Percentiles rank a stretch among this genome's conserved stretches.
These are phyloP conservation scores for Excoecaria cochinchinensis DNA, from an alignment of 345 rosid genomes.

Conservation along the genomic window DNA sequence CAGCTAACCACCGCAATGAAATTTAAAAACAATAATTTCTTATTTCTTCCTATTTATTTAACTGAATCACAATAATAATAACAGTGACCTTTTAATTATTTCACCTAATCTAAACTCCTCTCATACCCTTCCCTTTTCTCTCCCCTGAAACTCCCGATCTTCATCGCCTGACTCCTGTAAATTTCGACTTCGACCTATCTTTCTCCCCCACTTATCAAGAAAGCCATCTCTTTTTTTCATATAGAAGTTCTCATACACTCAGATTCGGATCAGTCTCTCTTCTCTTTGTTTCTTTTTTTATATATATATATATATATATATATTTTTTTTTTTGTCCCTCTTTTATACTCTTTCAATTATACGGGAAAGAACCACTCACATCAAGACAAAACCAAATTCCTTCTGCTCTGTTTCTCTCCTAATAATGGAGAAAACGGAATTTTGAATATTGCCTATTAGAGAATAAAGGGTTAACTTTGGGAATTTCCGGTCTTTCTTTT, in stretches of 20 bases:
- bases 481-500: background rate
- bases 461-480: conserved; percentile 11
- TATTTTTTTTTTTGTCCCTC: conserved; percentile 1
- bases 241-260: background rate
- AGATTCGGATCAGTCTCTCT: conserved; percentile 13
- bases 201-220: conserved; percentile 22
- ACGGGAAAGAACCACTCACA: background rate
- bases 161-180: conserved; percentile 26
- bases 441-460: conserved; percentile 16
- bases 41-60: background rate
- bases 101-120: conserved; percentile 25
- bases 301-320: too few relatives aligned
- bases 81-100: conserved; percentile 15
- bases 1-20: conserved; percentile 13
- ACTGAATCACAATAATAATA: conserved; percentile 5
- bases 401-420: background rate
- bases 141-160: conserved; percentile 27
- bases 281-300: conserved; percentile 7
- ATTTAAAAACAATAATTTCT: background rate
- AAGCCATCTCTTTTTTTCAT: conserved; percentile 11
- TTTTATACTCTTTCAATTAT: background rate
- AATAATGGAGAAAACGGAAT: background rate
- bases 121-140: background rate
- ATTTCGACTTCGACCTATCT: conserved; percentile 19
- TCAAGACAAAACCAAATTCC: background rate